phyloP scores from a whole-genome alignment of 306 rosid genomes.

The Erythrophleum fordii region DNA sequence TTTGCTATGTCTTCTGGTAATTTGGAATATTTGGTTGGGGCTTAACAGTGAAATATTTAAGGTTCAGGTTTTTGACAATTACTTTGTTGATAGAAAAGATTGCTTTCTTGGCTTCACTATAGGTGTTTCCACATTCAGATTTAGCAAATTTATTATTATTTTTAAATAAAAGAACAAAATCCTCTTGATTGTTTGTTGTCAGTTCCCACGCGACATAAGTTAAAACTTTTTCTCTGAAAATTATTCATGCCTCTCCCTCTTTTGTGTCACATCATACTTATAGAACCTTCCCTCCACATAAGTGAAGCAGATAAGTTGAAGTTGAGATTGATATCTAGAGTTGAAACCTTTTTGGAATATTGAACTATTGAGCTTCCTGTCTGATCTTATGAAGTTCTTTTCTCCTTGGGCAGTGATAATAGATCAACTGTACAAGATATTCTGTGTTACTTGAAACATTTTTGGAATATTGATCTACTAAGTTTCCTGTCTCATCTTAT shows the following conservation, averaged over 20 bases:
- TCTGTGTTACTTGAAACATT: conserved; percentile 39
- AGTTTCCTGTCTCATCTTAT: conserved; percentile 37
- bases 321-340: conserved; percentile 11
- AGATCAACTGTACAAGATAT: conserved; percentile 83
- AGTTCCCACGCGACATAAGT: not conserved
- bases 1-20: conserved; percentile 1
- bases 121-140: not conserved
- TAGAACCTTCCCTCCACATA: conserved; percentile 7
- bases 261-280: not conserved
- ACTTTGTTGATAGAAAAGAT: not conserved
- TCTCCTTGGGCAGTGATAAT: conserved; percentile 69
- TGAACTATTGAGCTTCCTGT: conserved; percentile 13
- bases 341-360: not conserved
- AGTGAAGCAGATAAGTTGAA: conserved; percentile 1
- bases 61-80: conserved; percentile 19
- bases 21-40: conserved; percentile 19
- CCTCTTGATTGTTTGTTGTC: not conserved
- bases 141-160: not conserved
- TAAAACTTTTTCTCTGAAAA: not conserved
- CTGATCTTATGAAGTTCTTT: conserved; percentile 39
- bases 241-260: not conserved
- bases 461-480: not conserved
- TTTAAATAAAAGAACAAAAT: not conserved
- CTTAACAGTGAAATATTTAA: conserved; percentile 16
- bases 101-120: conserved; percentile 34